Conservation (phyloP, 495 filamentous ascomycete species). For the Talaromyces adpressus region DNA sequence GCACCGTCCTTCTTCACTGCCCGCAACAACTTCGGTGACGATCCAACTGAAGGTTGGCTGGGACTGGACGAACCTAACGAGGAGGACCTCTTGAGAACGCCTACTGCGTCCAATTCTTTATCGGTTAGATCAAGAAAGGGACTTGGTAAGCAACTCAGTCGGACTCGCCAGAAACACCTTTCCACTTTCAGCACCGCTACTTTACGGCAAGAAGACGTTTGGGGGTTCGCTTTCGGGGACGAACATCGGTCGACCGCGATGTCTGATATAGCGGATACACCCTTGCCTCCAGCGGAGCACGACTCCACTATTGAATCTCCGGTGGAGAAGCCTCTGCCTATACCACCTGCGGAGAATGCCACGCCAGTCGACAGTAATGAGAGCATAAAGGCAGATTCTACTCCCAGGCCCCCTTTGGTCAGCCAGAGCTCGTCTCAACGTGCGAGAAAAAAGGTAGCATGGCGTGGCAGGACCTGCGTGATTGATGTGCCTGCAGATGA, state of each 20-base stretch:
- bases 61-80: conserved; percentile 33
- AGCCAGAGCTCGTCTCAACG: conserved; percentile 19
- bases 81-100: conserved; percentile 35
- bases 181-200: conserved; percentile 56
- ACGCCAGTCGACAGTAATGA: conserved; percentile 7
- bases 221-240: conserved; percentile 40
- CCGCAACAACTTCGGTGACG: conserved; percentile 37
- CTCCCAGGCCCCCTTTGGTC: conserved; percentile 3
- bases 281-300: conserved; percentile 15
- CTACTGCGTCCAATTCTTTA: conserved; percentile 28
- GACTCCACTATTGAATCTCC: conserved; percentile 17
- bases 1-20: conserved; percentile 40
- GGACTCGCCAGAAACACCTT: conserved; percentile 37
- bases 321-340: conserved; percentile 41
- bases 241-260: conserved; percentile 28
- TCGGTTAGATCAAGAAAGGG: conserved; percentile 9
- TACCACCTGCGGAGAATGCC: conserved; percentile 29
- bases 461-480: conserved; percentile 68
- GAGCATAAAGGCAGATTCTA: conserved; percentile 10
- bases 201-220: conserved; percentile 52
- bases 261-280: conserved; percentile 25
- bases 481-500: conserved; percentile 66
- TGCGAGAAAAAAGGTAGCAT: conserved; percentile 40
- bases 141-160: conserved; percentile 12
- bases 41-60: conserved; percentile 36